Evolutionary conservation across 257 asterid genomes (phyloP).

Genomic region (Solanum arcanum): DNA sequence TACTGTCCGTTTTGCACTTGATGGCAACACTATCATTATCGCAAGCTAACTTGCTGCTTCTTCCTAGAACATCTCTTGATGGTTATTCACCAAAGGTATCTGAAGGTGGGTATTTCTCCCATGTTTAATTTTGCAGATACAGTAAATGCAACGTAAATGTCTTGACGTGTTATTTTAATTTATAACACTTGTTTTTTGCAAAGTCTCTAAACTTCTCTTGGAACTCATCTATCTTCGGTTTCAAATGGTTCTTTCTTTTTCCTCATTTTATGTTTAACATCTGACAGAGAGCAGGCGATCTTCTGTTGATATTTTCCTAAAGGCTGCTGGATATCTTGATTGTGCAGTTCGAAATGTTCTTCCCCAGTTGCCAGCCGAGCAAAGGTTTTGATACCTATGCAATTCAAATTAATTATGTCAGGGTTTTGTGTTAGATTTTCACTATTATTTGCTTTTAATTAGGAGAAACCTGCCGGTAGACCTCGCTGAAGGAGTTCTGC

Average conservation of each 20-base stretch:
- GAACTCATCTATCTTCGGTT: background rate
- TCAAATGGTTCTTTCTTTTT: background rate
- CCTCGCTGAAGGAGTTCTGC: conserved; percentile 91
- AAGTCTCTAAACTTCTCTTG: background rate
- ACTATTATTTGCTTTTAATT: conserved; percentile 9
- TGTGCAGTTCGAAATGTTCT: conserved; percentile 88
- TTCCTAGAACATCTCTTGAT: conserved; percentile 78
- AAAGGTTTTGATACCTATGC: conserved; percentile 35
- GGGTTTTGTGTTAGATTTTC: background rate
- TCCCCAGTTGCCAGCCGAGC: conserved; percentile 76
- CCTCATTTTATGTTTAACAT: background rate
- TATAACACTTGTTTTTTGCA: background rate
- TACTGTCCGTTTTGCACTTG: conserved; percentile 89
- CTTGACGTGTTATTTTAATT: background rate
- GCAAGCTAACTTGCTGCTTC: conserved; percentile 85
- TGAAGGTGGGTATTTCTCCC: conserved; percentile 54
- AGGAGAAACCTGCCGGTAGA: conserved; percentile 93
- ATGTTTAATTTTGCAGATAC: background rate
- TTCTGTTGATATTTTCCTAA: conserved; percentile 77
- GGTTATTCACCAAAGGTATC: conserved; percentile 88
- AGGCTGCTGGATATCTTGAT: conserved; percentile 97
- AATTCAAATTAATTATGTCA: background rate
- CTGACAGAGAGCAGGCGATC: conserved; percentile 76
- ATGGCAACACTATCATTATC: conserved; percentile 81
- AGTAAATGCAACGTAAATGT: background rate